Percentiles rank a stretch among this genome's conserved stretches.
Evolutionary conservation across 495 filamentous ascomycete genomes (phyloP).

Genomic region (Astrocystis sublimbata): DNA sequence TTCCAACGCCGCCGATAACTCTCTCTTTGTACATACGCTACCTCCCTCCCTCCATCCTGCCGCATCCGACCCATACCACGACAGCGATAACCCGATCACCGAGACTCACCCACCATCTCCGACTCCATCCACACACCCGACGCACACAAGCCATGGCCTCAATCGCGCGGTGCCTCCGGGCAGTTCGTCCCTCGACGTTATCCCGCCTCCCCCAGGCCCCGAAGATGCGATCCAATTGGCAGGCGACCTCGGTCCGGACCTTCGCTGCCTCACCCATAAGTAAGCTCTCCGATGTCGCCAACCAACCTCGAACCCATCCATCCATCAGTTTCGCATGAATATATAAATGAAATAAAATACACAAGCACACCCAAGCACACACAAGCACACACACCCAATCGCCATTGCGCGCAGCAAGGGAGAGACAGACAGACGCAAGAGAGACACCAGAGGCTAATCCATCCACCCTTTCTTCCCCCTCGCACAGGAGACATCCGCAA

Average conservation of each 20-base stretch:
- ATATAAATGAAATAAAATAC: no score
- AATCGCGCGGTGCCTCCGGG: constrained; percentile 50
- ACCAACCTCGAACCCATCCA: no score
- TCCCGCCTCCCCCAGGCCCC: constrained; percentile 40
- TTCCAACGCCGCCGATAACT: neutral
- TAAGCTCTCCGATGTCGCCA: constrained; percentile 41
- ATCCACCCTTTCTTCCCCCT: neutral
- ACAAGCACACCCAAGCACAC: no score
- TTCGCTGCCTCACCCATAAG: constrained; percentile 48
- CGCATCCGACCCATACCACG: no score
- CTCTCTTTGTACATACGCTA: no score
- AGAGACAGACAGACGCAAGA: no score
- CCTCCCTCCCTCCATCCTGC: no score
- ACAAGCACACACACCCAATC: no score
- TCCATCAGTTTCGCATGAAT: no score
- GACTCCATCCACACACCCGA: neutral
- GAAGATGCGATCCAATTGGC: constrained; percentile 31
- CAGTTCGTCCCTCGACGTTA: constrained; percentile 43
- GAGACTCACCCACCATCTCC: constrained; percentile 12
- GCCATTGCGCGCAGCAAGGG: neutral
- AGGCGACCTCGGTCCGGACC: constrained; percentile 32
- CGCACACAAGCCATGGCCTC: constrained; percentile 44
- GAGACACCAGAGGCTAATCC: constrained; percentile 15
- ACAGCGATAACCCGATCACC: constrained; percentile 22
- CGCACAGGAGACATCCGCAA: constrained; percentile 64